Evolutionary conservation across 2,329 filamentous ascomycete genomes (phyloP), one percentile per base, ranked within the genome.

Genomic region (Coniochaeta sp.): DNA sequence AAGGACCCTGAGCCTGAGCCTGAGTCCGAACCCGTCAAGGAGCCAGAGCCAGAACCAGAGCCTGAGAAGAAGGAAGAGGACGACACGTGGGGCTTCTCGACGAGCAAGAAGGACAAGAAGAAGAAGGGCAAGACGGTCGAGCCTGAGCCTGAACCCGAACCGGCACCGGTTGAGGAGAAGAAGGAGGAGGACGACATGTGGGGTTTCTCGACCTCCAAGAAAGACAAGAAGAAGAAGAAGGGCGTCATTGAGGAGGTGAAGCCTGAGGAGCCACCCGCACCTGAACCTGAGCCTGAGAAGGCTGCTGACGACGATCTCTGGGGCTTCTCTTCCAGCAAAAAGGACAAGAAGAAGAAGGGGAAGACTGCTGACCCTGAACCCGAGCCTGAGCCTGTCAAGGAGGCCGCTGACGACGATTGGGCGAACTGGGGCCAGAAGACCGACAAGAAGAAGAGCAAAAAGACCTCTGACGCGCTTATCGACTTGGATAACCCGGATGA

Each of bases 61-160:
- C 45, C 40, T 4, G 64, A 18, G 63, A 66, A 52, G 33, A 35
- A 55, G 57, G 50, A 18, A 14, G 59, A 58, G 26, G 61, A 64
- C 33, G 60, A 65, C 51, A 61, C 61, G 32, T 68, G 64, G 65
- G 65, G 60, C 28, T 56, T 61, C 42, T 51, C 55, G 52, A 62
- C 65, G 32, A 60, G 61, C 42, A 59, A 59, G 61, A 60, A 58
- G 52, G 63, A 55, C 24, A 61, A 62, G 57, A 81, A 78, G 62
- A 80, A 77, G 59, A 77, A 77, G 63, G 68, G 60, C 28, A 74
- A 71, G 48, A 63, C 68, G 1, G 65, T 62, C 6, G 71, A 71
- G 22, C 68, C 69, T 48, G 61, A 59, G 26, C 56, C 63, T 40
- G 40, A 52, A 24, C 38, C 27, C 4, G 40, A 46, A 13, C 53